Evolutionary conservation across 169 alveolate genomes (phyloP).

Genomic region (Cryptosporidium sp.): DNA sequence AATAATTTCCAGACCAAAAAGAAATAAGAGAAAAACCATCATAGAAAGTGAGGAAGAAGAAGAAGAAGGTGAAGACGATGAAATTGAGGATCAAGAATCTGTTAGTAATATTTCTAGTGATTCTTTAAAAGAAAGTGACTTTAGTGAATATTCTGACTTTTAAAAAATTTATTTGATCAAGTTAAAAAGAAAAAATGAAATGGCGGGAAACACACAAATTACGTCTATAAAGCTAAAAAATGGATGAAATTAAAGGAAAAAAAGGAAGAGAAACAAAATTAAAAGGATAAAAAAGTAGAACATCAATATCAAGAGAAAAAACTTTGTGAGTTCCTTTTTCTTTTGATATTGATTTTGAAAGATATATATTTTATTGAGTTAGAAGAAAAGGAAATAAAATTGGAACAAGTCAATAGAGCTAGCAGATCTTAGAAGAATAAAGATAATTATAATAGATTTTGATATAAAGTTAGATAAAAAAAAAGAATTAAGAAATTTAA

Average conservation of each 20-base stretch:
- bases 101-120: conserved; percentile 27
- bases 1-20: not conserved
- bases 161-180: not conserved
- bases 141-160: conserved; percentile 60
- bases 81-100: conserved; percentile 19
- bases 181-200: not conserved
- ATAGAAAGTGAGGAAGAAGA: conserved; percentile 46
- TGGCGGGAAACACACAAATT: conserved; percentile 24
- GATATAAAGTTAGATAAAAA: not conserved
- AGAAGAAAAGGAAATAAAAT: not conserved
- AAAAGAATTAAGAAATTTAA: not conserved
- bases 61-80: conserved; percentile 15
- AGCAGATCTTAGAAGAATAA: not conserved
- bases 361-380: not conserved
- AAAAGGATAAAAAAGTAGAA: not conserved
- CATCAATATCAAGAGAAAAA: not conserved
- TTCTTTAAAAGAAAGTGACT: conserved; percentile 36
- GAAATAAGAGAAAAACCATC: conserved; percentile 8
- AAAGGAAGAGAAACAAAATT: not conserved
- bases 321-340: not conserved
- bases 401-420: not conserved
- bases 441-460: not conserved
- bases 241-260: not conserved
- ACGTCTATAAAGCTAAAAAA: not conserved
- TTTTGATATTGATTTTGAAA: not conserved